Conservation (phyloP, 1,284 basidiomycete species). For the Trametes pubescens region DNA sequence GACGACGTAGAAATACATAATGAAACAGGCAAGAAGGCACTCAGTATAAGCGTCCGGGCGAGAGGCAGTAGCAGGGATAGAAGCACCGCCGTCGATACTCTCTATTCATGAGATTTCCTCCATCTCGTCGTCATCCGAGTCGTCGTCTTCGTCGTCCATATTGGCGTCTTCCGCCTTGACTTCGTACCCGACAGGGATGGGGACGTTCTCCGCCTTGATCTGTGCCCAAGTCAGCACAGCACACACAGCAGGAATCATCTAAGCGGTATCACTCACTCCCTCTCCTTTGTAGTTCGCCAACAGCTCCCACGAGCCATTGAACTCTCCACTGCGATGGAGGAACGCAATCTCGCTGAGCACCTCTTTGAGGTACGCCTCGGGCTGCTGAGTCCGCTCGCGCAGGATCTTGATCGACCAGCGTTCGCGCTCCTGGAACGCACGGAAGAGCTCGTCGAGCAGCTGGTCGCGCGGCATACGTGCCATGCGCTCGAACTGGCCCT, state of each 20-base stretch:
- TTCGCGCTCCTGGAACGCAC: slow-evolving; percentile 79
- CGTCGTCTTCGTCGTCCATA: slow-evolving; percentile 48
- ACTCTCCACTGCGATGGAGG: slow-evolving; percentile 82
- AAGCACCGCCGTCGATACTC: background rate
- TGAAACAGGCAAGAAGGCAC: slow-evolving; percentile 8
- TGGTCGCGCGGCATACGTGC: slow-evolving; percentile 91
- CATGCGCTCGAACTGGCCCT: slow-evolving; percentile 85
- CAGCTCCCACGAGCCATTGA: slow-evolving; percentile 75
- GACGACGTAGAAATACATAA: slow-evolving; percentile 24
- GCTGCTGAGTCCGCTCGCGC: slow-evolving; percentile 87
- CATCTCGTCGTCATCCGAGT: slow-evolving; percentile 56
- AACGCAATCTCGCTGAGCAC: slow-evolving; percentile 84
- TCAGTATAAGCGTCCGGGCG: slow-evolving; percentile 20
- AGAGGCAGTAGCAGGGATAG: background rate
- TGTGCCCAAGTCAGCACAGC: slow-evolving; percentile 33
- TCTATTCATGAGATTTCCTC: slow-evolving; percentile 51
- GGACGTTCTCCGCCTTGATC: slow-evolving; percentile 66
- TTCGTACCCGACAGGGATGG: slow-evolving; percentile 44
- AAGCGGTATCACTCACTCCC: slow-evolving; percentile 51
- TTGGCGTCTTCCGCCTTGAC: slow-evolving; percentile 43
- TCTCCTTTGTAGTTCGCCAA: slow-evolving; percentile 70
- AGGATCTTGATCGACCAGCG: slow-evolving; percentile 88
- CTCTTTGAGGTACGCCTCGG: slow-evolving; percentile 91
- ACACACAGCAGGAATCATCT: slow-evolving; percentile 9
- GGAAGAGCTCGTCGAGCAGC: slow-evolving; percentile 87